Conservation (phyloP, 345 rosid species). For the Isatis tinctoria region DNA sequence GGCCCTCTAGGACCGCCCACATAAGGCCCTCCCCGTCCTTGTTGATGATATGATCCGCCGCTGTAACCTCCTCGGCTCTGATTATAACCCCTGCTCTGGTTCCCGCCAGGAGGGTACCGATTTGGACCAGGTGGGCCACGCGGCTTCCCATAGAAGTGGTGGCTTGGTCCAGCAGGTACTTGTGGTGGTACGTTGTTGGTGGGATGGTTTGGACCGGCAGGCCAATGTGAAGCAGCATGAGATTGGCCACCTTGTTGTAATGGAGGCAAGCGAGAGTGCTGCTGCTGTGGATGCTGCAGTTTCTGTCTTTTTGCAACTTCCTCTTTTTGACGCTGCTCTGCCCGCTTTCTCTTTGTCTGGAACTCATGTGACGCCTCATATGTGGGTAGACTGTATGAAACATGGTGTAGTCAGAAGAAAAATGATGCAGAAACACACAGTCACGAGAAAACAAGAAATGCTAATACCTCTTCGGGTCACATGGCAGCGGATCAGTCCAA, state of each 20-base stretch:
- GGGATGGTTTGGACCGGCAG: constrained; percentile 34
- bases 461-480: constrained; percentile 83
- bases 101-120: constrained; percentile 64
- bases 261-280: constrained; percentile 69
- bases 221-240: constrained; percentile 54
- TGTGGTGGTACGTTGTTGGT: constrained; percentile 66
- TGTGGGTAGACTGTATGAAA: constrained; percentile 64
- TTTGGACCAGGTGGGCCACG: constrained; percentile 73
- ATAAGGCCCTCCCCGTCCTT: constrained; percentile 75
- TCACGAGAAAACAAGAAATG: not conserved
- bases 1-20: constrained; percentile 67
- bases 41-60: constrained; percentile 72
- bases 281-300: constrained; percentile 74
- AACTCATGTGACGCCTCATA: constrained; percentile 96
- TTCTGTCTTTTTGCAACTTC: constrained; percentile 88
- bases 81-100: constrained; percentile 50
- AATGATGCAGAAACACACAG: not conserved
- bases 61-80: constrained; percentile 57
- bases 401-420: constrained; percentile 28
- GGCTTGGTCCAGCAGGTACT: constrained; percentile 70
- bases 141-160: constrained; percentile 63
- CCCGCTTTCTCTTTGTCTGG: constrained; percentile 92
- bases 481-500: constrained; percentile 94
- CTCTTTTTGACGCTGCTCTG: constrained; percentile 87
- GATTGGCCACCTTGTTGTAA: constrained; percentile 80